Evolutionary conservation across 441 rosid species (phyloP).

Genomic region (Breynia disticha): DNA sequence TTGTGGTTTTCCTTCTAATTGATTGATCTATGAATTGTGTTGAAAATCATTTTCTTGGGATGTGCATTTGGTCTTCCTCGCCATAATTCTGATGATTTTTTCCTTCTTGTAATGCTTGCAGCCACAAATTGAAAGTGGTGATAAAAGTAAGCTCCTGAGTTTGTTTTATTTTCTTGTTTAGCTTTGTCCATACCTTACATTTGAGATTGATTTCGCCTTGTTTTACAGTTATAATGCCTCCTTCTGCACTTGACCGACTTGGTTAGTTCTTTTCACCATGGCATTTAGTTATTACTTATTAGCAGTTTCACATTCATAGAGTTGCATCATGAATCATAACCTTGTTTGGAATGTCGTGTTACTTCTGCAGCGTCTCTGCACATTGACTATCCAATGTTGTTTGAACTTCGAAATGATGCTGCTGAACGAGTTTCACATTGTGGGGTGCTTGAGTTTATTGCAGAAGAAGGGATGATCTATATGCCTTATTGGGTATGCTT

Average conservation of each 20-base stretch:
- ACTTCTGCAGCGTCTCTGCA: conserved; percentile 69
- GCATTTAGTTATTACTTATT: conserved; percentile 5
- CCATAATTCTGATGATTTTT: conserved; percentile 8
- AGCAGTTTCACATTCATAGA: neutral
- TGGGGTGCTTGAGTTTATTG: conserved; percentile 95
- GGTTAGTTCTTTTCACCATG: conserved; percentile 39
- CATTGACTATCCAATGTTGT: conserved; percentile 96
- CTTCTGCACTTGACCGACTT: conserved; percentile 84
- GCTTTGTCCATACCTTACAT: conserved; percentile 1
- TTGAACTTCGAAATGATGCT: conserved; percentile 71
- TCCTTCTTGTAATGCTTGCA: conserved; percentile 27
- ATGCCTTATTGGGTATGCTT: conserved; percentile 93
- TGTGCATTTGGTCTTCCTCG: too few species aligned
- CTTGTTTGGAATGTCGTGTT: conserved; percentile 9
- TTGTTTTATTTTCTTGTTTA: neutral
- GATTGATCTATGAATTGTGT: too few species aligned
- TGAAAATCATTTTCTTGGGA: too few species aligned
- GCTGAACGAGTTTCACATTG: conserved; percentile 82
- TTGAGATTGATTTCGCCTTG: conserved; percentile 9
- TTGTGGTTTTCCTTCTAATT: too few species aligned
- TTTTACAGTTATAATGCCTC: conserved; percentile 85
- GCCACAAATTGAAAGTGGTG: conserved; percentile 97
- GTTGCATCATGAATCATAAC: neutral
- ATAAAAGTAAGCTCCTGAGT: conserved; percentile 61
- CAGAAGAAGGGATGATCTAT: conserved; percentile 98